Conservation (phyloP, 805 yeast genomes). For the Spencermartinsiella europaea region DNA sequence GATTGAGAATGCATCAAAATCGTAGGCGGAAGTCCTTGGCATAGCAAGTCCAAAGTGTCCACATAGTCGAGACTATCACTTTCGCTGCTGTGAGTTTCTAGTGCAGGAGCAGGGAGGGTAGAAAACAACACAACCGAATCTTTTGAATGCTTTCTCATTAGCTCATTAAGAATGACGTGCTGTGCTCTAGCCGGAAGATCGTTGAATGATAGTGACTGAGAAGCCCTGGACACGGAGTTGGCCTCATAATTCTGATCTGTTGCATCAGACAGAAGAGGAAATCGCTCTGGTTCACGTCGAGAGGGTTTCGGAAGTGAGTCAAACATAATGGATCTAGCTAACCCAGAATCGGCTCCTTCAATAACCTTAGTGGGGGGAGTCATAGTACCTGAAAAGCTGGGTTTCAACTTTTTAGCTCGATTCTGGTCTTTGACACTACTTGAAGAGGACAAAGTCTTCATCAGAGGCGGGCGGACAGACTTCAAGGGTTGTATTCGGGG, state of each 20-base stretch:
- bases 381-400: conserved; percentile 30
- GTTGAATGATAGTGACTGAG: conserved; percentile 57
- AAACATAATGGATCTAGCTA: conserved; percentile 24
- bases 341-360: conserved; percentile 27
- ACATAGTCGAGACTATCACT: conserved; percentile 70
- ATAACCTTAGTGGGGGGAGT: conserved; percentile 29
- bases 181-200: conserved; percentile 91
- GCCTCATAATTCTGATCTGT: not conserved
- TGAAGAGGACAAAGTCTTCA: conserved; percentile 19
- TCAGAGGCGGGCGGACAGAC: conserved; percentile 19
- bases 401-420: conserved; percentile 23
- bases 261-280: conserved; percentile 11
- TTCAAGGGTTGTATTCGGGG: not conserved
- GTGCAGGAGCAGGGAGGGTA: conserved; percentile 82
- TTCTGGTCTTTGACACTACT: conserved; percentile 12
- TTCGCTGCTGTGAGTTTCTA: conserved; percentile 72
- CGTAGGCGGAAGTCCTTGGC: conserved; percentile 76
- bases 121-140: conserved; percentile 75
- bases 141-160: conserved; percentile 63
- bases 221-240: too few relatives aligned
- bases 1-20: conserved; percentile 84
- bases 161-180: conserved; percentile 78
- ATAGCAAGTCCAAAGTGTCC: conserved; percentile 72
- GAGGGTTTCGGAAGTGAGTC: conserved; percentile 3
- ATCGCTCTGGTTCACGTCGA: conserved; percentile 7